phyloP scores from a whole-genome alignment of 2,329 filamentous ascomycete genomes.

The Nakataea oryzae region DNA sequence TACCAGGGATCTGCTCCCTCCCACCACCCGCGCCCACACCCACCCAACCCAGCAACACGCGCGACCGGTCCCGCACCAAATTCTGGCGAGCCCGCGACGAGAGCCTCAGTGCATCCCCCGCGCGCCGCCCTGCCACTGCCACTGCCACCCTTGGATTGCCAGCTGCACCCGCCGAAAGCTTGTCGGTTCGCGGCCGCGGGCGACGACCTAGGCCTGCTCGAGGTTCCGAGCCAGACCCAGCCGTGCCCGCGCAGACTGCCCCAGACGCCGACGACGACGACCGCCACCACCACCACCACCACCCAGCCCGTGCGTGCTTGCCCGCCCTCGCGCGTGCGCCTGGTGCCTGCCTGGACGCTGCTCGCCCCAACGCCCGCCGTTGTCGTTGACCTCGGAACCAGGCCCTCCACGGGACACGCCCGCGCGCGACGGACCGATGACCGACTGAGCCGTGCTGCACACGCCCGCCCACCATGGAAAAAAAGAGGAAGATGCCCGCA shows the following conservation, averaged over 20 bases:
- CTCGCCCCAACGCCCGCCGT: background rate
- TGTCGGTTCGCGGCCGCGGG: background rate
- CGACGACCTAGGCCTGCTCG: background rate
- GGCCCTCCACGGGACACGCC: background rate
- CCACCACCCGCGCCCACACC: too few species aligned
- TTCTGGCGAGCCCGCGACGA: background rate
- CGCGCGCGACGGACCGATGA: slow-evolving; percentile 5
- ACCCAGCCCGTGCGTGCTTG: too few species aligned
- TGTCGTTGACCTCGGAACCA: background rate
- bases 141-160: too few species aligned
- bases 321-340: too few species aligned
- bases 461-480: slow-evolving; percentile 39
- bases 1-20: background rate
- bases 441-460: slow-evolving; percentile 11
- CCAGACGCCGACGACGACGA: too few species aligned
- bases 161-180: too few species aligned
- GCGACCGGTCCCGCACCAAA: background rate
- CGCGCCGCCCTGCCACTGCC: background rate
- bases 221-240: too few species aligned
- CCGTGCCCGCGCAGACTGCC: too few species aligned
- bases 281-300: too few species aligned
- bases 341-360: background rate
- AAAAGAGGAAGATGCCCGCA: slow-evolving; percentile 54
- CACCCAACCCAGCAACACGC: background rate
- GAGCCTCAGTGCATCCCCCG: background rate